These are phyloP conservation scores for Cladosporium sp. DNA, from an alignment of 2,329 filamentous ascomycete genomes.

Conservation along the genomic window DNA sequence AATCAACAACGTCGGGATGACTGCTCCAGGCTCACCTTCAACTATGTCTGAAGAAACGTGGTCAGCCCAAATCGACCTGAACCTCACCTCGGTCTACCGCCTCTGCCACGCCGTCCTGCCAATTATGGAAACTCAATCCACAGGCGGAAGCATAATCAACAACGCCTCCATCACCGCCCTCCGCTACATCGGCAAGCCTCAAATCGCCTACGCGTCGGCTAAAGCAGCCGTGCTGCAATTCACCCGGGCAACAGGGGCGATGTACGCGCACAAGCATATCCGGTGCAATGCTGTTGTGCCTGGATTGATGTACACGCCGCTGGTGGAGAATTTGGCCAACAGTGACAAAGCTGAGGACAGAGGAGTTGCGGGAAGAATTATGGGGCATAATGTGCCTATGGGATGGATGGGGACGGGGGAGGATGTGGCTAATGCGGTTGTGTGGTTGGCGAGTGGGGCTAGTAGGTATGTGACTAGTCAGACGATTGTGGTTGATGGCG, in stretches of 20 bases:
- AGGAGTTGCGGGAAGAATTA: conserved; percentile 48
- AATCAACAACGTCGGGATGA: conserved; percentile 49
- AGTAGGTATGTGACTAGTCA: conserved; percentile 83
- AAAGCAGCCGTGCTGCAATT: conserved; percentile 27
- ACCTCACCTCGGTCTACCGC: conserved; percentile 53
- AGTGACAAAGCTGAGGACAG: conserved; percentile 43
- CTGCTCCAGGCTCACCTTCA: conserved; percentile 41
- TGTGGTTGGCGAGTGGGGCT: conserved; percentile 79
- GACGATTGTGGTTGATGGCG: conserved; percentile 48
- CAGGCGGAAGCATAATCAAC: conserved; percentile 36
- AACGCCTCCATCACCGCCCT: conserved; percentile 52
- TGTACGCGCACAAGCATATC: conserved; percentile 43
- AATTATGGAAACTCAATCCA: conserved; percentile 48
- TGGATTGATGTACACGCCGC: conserved; percentile 54
- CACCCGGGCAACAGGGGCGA: conserved; percentile 36
- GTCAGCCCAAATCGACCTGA: conserved; percentile 52
- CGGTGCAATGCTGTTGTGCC: conserved; percentile 53
- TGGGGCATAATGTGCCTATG: conserved; percentile 56
- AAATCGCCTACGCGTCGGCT: conserved; percentile 47
- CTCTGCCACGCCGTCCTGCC: conserved; percentile 50
- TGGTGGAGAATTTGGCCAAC: conserved; percentile 42
- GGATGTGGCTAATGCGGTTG: conserved; percentile 75
- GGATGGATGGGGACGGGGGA: conserved; percentile 55
- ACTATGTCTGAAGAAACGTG: conserved; percentile 46
- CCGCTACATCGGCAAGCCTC: conserved; percentile 48